Evolutionary conservation across 2,329 filamentous ascomycete species (phyloP), one percentile per base, ranked within the genome.

Genomic region (Fusarium chlamydosporum): DNA sequence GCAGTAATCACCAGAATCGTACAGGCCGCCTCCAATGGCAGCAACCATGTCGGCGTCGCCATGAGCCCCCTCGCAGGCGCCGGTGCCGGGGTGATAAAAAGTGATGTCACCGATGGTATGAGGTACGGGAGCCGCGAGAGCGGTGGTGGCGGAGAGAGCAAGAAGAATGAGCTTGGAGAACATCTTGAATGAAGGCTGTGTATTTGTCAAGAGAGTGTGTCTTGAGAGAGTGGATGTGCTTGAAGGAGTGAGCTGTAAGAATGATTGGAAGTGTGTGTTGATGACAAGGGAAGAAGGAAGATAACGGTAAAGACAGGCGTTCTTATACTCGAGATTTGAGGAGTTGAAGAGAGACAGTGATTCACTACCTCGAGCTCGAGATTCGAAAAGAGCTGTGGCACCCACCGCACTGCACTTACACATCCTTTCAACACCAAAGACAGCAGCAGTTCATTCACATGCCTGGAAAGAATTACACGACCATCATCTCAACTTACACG

Each of bases 1-100:
- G 73, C 92, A 95, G 2, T 80, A 75, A 6, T 80, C 79, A 2
- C 82, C 82, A 0, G 87, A 83, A 76, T 94, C 91, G 74, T 88
- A 95, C 6, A 92, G 75, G n/a, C 84, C 74, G 72, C 90, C 86
- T 3, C 89, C 90, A 1, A 95, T 83, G 1, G 92, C 87, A 35
- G 87, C 89, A 40, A 94, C 86, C 58, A 84, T 74, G 58, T 93
- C 89, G 9, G 76, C 78, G 9, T 83, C 80, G 2, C 75, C 78
- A 54, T 86, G 88, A 2, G 79, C 82, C 33, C 85, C 78, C 7
- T 92, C 92, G 75, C 92, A 95, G 1, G 91, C 89, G 13, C 92
- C 92, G 6, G 92, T 82, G 5, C 78, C 82, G 0, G 90, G 86
- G 18, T 82, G 80, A 76, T 91, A 94, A 80, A 89, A 94, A 38